Conservation (phyloP, 352 stramenopile genomes). For the Phytophthora palmivora region DNA sequence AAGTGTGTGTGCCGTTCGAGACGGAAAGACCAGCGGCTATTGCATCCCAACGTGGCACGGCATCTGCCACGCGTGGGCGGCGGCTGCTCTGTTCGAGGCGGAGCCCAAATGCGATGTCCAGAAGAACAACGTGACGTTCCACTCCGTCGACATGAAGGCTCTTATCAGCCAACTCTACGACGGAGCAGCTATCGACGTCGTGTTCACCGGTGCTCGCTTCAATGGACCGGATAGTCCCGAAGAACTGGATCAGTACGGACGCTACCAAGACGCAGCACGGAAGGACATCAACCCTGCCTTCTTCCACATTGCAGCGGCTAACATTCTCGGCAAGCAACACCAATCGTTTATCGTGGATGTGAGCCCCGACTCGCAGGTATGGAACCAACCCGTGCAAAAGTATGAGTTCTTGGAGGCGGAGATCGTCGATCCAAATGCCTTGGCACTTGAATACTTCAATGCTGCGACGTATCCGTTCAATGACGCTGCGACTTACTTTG, state of each 20-base stretch:
- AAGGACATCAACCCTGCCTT: constrained; percentile 56
- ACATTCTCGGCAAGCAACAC: constrained; percentile 52
- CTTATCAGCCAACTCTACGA: constrained; percentile 56
- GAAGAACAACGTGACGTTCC: constrained; percentile 60
- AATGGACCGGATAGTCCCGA: constrained; percentile 35
- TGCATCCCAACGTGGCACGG: constrained; percentile 54
- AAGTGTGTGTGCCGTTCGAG: constrained; percentile 42
- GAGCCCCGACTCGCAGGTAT: constrained; percentile 46
- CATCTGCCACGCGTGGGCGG: constrained; percentile 55
- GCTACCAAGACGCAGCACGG: constrained; percentile 47
- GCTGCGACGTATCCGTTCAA: constrained; percentile 66
- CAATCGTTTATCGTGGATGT: constrained; percentile 61
- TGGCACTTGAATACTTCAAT: constrained; percentile 43
- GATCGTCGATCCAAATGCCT: constrained; percentile 33
- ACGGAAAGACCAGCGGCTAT: constrained; percentile 41
- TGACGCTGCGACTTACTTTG: constrained; percentile 32
- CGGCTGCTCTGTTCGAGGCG: constrained; percentile 44
- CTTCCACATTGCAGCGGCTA: constrained; percentile 57
- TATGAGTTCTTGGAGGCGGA: constrained; percentile 45
- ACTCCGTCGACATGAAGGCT: constrained; percentile 58
- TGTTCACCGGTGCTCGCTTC: constrained; percentile 55
- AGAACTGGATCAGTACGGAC: constrained; percentile 54
- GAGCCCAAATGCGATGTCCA: constrained; percentile 54
- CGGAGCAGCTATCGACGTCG: constrained; percentile 34
- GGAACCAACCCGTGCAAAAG: constrained; percentile 64